A percentile compares a stretch with the other conserved stretches of the same genome.
Conservation (phyloP, 2,329 filamentous ascomycete genomes). For the Eutypella sp. region DNA sequence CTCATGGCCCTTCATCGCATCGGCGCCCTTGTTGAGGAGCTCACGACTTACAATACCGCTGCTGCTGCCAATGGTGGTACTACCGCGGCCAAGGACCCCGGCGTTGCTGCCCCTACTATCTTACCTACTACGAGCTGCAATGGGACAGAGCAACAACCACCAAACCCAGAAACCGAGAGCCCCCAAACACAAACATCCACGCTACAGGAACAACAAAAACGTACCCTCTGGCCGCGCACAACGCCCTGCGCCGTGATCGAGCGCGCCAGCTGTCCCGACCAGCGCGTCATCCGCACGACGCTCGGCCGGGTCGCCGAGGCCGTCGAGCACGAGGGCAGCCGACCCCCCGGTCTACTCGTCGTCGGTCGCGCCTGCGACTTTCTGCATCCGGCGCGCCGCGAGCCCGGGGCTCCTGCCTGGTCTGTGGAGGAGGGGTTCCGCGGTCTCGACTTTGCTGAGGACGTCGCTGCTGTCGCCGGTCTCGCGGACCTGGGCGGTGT, state of each 20-base stretch:
- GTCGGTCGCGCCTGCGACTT: slow-evolving; percentile 81
- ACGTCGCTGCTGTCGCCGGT: background rate
- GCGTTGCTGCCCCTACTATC: no score
- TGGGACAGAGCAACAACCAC: no score
- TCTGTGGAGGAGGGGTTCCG: slow-evolving; percentile 81
- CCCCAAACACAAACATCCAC: background rate
- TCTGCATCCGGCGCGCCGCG: slow-evolving; percentile 51
- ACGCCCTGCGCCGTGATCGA: slow-evolving; percentile 93
- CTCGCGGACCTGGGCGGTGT: background rate
- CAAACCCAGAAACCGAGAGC: slow-evolving; percentile 26
- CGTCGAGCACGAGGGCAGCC: slow-evolving; percentile 81
- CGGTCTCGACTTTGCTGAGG: slow-evolving; percentile 53
- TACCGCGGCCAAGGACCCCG: slow-evolving; percentile 19
- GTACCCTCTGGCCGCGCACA: slow-evolving; percentile 59
- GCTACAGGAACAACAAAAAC: background rate
- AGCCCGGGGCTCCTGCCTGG: slow-evolving; percentile 65
- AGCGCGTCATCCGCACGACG: slow-evolving; percentile 86
- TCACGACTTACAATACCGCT: slow-evolving; percentile 46
- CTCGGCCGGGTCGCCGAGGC: slow-evolving; percentile 73
- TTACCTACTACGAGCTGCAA: no score
- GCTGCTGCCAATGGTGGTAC: slow-evolving; percentile 14
- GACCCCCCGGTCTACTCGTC: slow-evolving; percentile 84
- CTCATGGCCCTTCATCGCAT: slow-evolving; percentile 93
- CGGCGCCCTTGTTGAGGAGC: slow-evolving; percentile 62
- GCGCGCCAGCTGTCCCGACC: slow-evolving; percentile 88